Evolutionary conservation across 805 yeast genomes (phyloP).

Genomic region (Hanseniaspora clermontiae): DNA sequence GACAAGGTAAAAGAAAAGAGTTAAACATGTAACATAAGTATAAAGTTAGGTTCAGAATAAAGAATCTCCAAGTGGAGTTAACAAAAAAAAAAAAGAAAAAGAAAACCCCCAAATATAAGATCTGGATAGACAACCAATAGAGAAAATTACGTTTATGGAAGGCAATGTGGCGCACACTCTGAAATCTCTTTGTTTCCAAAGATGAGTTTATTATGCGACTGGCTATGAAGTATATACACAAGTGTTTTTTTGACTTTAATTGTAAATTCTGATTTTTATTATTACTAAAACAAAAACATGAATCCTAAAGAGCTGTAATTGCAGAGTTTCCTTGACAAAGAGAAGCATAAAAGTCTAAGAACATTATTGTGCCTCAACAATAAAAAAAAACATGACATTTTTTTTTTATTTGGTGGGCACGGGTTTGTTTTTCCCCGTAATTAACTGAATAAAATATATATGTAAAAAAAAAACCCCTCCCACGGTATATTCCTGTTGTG

Average conservation of each 20-base stretch:
- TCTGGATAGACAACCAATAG: neutral
- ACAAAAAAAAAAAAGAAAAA: too few species aligned
- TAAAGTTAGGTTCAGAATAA: neutral
- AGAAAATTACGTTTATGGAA: neutral
- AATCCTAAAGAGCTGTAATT: too few species aligned
- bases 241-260: neutral
- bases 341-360: too few species aligned
- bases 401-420: too few species aligned
- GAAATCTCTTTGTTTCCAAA: neutral
- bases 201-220: conserved; percentile 65
- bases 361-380: too few species aligned
- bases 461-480: neutral
- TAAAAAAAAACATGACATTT: too few species aligned
- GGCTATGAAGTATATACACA: conserved; percentile 64
- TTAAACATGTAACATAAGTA: neutral
- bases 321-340: too few species aligned
- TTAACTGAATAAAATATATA: neutral
- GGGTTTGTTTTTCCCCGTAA: neutral
- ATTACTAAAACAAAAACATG: too few species aligned
- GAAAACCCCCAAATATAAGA: neutral
- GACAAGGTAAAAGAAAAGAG: too few species aligned
- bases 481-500: too few species aligned
- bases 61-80: too few species aligned
- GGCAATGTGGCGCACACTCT: conserved; percentile 11
- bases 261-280: neutral